Evolutionary conservation across 345 rosid species (phyloP), one percentile per base, ranked within the genome.

Genomic region (Dimocarpus longan): DNA sequence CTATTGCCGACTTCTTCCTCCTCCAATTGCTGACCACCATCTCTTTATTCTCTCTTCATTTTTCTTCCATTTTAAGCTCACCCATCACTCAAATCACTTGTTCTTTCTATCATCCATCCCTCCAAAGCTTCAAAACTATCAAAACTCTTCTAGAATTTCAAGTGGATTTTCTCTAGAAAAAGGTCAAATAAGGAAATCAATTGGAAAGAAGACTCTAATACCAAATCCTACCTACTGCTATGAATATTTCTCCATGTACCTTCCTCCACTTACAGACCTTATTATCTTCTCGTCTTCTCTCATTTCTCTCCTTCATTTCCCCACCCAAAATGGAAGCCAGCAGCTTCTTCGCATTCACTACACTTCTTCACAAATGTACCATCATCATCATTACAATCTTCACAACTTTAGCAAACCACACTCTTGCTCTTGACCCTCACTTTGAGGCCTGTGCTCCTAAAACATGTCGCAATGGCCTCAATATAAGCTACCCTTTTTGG

Each of bases 401-500:
- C 48, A 19, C 73, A 18, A 10, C 74, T 43, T 52, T 76, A 32
- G 76, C 82, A 5, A 2, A 64, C 71, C 80, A 63, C 43, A 70
- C 83, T 68, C 22, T 67, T 37, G 86, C 89, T 22, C 39, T 44
- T 3, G 84, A 86, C 78, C 78, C 84, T 8, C 81, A 83, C 78
- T 92, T 82, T 71, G 65, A 80, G 48, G 85, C 89, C 18, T 92
- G 92, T 81, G 83, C 37, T 64, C 92, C 92, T 1, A 78, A 40
- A 79, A 70, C 79, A 11, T 88, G 94, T 24, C 90, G 92, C 66
- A 62, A 50, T 63, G 89, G 88, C 72, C 88, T 86, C 40, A 6
- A 15, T 9, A 86, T 92, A 69, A 84, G 85, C 66, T 86, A 81
- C 81, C 91, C 91, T 39, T 90, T 93, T 72, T 85, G 88, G 81